A percentile compares a stretch with the other conserved stretches of the same genome.
Conservation (phyloP, 2,329 filamentous ascomycete species). For the Hymenoscyphus infarciens region DNA sequence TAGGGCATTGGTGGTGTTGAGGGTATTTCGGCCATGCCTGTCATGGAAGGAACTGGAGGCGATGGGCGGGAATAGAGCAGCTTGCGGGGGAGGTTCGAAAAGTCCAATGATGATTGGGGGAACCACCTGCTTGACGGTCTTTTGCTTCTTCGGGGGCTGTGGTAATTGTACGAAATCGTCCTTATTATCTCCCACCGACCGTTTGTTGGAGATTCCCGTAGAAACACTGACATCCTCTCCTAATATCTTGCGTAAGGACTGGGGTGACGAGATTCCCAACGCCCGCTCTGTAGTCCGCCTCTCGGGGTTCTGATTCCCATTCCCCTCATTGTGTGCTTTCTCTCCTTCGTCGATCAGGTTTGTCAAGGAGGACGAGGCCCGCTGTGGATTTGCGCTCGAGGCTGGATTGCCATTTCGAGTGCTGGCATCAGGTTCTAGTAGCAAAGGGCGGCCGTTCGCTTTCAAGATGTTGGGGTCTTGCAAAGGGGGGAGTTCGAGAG, state of each 20-base stretch:
- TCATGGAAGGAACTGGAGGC: conserved; percentile 53
- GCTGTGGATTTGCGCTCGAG: conserved; percentile 15
- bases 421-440: conserved; percentile 49
- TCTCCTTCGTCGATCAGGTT: conserved; percentile 34
- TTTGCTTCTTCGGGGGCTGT: conserved; percentile 62
- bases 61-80: conserved; percentile 62
- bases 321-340: conserved; percentile 16
- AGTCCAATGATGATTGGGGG: conserved; percentile 65
- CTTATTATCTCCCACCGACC: conserved; percentile 47
- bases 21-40: conserved; percentile 40
- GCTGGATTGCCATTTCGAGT: conserved; percentile 26
- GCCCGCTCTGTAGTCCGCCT: conserved; percentile 21
- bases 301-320: conserved; percentile 14
- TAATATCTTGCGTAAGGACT: conserved; percentile 36
- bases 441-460: conserved; percentile 41
- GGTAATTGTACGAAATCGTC: conserved; percentile 63
- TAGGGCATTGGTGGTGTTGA: conserved; percentile 33
- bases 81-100: conserved; percentile 55
- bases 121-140: conserved; percentile 51
- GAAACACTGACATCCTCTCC: conserved; percentile 31
- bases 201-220: conserved; percentile 47
- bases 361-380: conserved; percentile 17
- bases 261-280: conserved; percentile 34
- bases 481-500: conserved; percentile 53
- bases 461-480: conserved; percentile 46